These are phyloP conservation scores for Coccomyxa sp. DNA, from an alignment of 139 green algal species.

Conservation along the genomic window DNA sequence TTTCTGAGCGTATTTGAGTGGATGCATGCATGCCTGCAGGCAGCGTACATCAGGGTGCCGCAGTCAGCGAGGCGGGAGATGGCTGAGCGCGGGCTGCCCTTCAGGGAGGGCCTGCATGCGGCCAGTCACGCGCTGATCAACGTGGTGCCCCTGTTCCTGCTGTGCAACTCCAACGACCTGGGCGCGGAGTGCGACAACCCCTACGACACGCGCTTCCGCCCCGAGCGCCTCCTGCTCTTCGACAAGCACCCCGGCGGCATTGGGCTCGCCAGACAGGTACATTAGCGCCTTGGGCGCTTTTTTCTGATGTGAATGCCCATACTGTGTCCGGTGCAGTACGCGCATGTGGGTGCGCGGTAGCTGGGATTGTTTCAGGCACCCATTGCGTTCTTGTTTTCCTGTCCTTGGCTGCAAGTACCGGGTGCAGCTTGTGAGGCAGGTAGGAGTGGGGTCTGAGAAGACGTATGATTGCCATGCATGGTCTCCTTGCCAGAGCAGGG, in stretches of 20 bases:
- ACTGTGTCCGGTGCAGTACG: background rate
- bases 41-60: conserved; percentile 78
- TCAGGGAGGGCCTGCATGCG: conserved; percentile 79
- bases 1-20: no score
- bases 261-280: conserved; percentile 68
- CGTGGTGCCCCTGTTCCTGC: conserved; percentile 79
- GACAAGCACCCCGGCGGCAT: conserved; percentile 88
- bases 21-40: conserved; percentile 43
- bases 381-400: no score
- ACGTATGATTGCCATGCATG: no score
- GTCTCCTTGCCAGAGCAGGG: no score
- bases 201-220: conserved; percentile 69
- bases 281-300: background rate
- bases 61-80: conserved; percentile 30
- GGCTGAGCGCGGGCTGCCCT: conserved; percentile 40
- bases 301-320: background rate
- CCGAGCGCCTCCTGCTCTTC: conserved; percentile 88
- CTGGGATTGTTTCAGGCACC: background rate
- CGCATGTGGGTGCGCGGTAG: background rate
- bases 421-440: no score
- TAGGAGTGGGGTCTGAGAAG: no score
- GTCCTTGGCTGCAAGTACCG: no score
- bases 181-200: conserved; percentile 79
- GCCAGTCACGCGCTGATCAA: conserved; percentile 87
- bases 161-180: conserved; percentile 60